A percentile compares a stretch with the other conserved stretches of the same genome.
Evolutionary conservation across 2,329 filamentous ascomycete genomes (phyloP).

Genomic region (Xylaria sp.): DNA sequence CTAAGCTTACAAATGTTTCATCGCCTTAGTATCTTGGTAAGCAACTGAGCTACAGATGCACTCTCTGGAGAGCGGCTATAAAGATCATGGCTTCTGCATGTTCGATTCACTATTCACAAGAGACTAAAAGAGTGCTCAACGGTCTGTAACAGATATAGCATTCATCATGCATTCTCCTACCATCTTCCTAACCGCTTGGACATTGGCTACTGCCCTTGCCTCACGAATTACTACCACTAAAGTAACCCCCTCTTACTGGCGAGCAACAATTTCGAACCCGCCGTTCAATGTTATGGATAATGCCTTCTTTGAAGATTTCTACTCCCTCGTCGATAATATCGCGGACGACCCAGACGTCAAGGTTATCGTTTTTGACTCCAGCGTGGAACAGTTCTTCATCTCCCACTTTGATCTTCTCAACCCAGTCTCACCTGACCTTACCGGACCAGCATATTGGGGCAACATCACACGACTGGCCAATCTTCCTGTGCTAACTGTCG

Average conservation of each 20-base stretch:
- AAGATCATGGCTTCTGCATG: background rate
- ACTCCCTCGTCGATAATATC: background rate
- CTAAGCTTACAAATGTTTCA: conserved; percentile 1
- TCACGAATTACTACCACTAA: background rate
- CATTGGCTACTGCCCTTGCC: background rate
- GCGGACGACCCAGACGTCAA: background rate
- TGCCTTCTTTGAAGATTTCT: background rate
- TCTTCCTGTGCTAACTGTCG: background rate
- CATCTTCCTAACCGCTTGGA: background rate
- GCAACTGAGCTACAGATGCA: background rate
- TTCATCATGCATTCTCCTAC: background rate
- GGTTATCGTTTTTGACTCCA: conserved; percentile 1
- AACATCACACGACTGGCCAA: background rate
- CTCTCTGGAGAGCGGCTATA: background rate
- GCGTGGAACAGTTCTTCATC: background rate
- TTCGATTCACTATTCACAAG: background rate
- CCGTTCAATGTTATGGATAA: background rate
- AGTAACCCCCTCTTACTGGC: background rate
- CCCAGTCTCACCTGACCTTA: background rate
- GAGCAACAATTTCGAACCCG: background rate
- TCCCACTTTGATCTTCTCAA: background rate
- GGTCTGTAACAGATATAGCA: background rate
- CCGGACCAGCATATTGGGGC: background rate
- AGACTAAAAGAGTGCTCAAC: background rate
- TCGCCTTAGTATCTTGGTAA: background rate